Evolutionary conservation across 1,139 yeast species (phyloP), one percentile per base, ranked within the genome.

Genomic region (Hanseniaspora uvarum): DNA sequence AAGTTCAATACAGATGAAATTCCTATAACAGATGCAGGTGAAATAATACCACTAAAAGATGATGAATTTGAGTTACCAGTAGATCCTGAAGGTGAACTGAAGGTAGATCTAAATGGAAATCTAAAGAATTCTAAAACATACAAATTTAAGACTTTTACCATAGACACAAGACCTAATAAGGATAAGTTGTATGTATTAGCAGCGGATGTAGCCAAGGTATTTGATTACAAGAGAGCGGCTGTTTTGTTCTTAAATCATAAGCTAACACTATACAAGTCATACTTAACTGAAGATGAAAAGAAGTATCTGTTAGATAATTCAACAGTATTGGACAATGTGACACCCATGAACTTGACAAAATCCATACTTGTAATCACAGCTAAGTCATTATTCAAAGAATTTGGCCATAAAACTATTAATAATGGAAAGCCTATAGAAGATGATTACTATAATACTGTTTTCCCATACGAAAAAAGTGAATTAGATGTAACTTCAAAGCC

Each of bases 181-280:
- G 73, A 82, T 56, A 47, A 45, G 16, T 23, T 37, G 31, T 92
- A 80, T 67, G 88, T 92, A 95, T 77, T 92, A 47, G 85, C 96
- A 1, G 89, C 97, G 0, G 97, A 89, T 65, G 96, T 96, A 1
- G 97, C 98, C 0, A 76, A 97, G 60, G 79, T 89, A 62, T 88
- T 89, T 60, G 97, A 97, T 3, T 88, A 88, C 69, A 76, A 97
- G 62, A 98, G 92, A 66, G 87, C 96, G 0, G 89, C 92, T 63
- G 74, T 88, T 55, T 74, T 92, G 58, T 92, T 92, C 71, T 10
- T 47, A 4, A 94, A 88, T 65, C 86, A 89, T 52, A 96, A 92
- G 68, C 68, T 69, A 31, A 65, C 69, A 24, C 72, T 92, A 54
- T 83, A 77, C 72, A 87, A 89, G 65, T 79, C 85, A 58, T 80